These are phyloP conservation scores for Termitomyces bulborhizus DNA, from an alignment of 768 basidiomycete genomes.

Conservation along the genomic window DNA sequence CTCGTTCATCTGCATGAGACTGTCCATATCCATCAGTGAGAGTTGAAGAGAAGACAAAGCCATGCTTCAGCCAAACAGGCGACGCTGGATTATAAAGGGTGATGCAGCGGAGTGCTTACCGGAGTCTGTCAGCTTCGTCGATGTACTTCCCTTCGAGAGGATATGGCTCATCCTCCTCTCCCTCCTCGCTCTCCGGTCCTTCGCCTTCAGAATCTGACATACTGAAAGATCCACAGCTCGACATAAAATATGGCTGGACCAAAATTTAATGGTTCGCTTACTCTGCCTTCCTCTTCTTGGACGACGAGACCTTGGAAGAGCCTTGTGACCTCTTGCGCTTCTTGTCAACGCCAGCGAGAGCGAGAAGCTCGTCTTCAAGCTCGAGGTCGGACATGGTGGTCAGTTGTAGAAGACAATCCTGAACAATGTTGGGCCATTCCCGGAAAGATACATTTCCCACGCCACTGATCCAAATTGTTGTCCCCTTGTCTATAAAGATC, in stretches of 20 bases:
- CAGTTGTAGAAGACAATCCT: background rate
- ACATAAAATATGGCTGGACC: slow-evolving; percentile 10
- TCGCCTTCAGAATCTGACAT: slow-evolving; percentile 46
- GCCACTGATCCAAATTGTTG: slow-evolving; percentile 1
- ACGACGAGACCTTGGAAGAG: slow-evolving; percentile 32
- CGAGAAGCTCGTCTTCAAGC: slow-evolving; percentile 72
- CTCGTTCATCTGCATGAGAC: slow-evolving; percentile 76
- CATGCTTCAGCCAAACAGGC: slow-evolving; percentile 19
- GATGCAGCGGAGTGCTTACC: slow-evolving; percentile 44
- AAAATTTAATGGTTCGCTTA: slow-evolving; percentile 31
- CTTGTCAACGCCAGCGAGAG: slow-evolving; percentile 71
- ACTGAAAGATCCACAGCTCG: slow-evolving; percentile 19
- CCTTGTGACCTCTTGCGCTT: slow-evolving; percentile 53
- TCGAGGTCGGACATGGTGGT: slow-evolving; percentile 41
- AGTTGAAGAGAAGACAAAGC: slow-evolving; percentile 13
- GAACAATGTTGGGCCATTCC: background rate
- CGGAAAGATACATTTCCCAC: slow-evolving; percentile 4
- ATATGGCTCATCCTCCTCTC: slow-evolving; percentile 59
- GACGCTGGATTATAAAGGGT: slow-evolving; percentile 19
- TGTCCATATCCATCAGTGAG: slow-evolving; percentile 25
- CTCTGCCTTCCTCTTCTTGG: slow-evolving; percentile 72
- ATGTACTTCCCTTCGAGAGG: slow-evolving; percentile 90
- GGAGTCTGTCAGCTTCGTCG: slow-evolving; percentile 75
- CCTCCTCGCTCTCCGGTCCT: slow-evolving; percentile 58
- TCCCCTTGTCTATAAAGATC: background rate